Evolutionary conservation across 2,329 filamentous ascomycete genomes (phyloP), one percentile per base, ranked within the genome.

Genomic region (Monosporascus sp.): DNA sequence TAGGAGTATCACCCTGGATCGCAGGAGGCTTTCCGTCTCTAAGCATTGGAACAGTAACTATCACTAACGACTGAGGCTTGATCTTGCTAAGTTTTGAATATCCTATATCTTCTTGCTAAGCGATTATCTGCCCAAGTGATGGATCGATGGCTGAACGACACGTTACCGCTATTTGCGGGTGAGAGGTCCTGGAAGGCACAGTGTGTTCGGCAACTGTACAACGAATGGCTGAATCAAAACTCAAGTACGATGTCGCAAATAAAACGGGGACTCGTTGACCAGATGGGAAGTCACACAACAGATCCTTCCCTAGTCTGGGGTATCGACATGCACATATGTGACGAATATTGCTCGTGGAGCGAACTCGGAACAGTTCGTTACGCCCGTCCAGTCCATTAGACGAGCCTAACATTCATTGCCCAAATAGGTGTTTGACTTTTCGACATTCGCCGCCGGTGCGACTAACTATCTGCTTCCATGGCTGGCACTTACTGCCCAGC

Each of bases 401-500:
- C 17, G 17, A n/a, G 38, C 9, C 18, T 41, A n/a, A 48, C 14
- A 17, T 14, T 34, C 14, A 48, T 15, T n/a, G 20, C 5, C 31
- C 24, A 11, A 34, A 24, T 17, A 52, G 50, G 51, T 58, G 11
- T 53, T 55, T 42, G 59, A 39, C 36, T 59, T 59, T 27, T 38
- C 56, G n/a, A 50, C 52, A 2, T 54, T 60, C 49, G 50, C 55
- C 9, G 22, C 57, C 2, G 57, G 55, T 5, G 49, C 51, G 38
- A 59, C 52, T 2, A 61, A 58, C 41, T 58, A 61, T 27, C 31
- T 61, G 4, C 52, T 61, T 3, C 57, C 59, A 7, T 61, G 59
- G 59, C 52, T 61, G n/a, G 57, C 59, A 11, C 52, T 61, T 4
- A 56, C 57, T 6, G 55, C 57, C 14, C 59, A 61, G 51, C 57